phyloP scores from a whole-genome alignment of 495 filamentous ascomycete species.

The Neurospora sp. region DNA sequence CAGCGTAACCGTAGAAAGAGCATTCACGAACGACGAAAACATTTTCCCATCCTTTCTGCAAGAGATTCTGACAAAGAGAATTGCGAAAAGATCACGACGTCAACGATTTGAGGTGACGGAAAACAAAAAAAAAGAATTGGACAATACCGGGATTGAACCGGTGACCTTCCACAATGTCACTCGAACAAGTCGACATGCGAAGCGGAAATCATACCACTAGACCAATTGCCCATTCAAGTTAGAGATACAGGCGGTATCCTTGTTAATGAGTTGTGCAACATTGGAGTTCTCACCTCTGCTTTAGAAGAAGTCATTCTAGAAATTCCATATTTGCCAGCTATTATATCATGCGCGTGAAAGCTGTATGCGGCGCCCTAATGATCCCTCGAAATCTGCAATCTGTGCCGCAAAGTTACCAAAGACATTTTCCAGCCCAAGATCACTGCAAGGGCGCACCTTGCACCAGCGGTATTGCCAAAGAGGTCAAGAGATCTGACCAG shows the following conservation, averaged over 20 bases:
- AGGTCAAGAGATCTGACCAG: too few relatives aligned
- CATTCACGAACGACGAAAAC: background rate
- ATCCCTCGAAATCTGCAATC: background rate
- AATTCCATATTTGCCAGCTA: background rate
- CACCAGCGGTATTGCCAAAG: too few relatives aligned
- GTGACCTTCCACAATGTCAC: constrained; percentile 11
- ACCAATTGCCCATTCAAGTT: constrained; percentile 4
- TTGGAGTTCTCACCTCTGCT: background rate
- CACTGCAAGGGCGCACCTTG: too few relatives aligned
- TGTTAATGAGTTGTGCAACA: background rate
- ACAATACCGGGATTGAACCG: constrained; percentile 9
- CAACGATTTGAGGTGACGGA: background rate
- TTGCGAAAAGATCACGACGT: background rate
- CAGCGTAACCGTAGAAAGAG: background rate
- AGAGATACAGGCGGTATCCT: background rate
- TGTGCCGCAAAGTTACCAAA: background rate
- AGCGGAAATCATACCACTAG: constrained; percentile 17
- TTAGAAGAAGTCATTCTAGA: background rate
- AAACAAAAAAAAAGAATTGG: constrained; percentile 1
- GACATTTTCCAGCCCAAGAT: too few relatives aligned
- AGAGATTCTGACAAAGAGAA: background rate
- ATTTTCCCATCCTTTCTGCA: background rate
- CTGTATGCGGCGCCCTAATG: background rate
- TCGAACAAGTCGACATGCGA: constrained; percentile 1
- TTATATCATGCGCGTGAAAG: background rate